These are phyloP conservation scores for Decorospora gaudefroyi DNA, from an alignment of 2,329 filamentous ascomycete genomes.

Conservation along the genomic window DNA sequence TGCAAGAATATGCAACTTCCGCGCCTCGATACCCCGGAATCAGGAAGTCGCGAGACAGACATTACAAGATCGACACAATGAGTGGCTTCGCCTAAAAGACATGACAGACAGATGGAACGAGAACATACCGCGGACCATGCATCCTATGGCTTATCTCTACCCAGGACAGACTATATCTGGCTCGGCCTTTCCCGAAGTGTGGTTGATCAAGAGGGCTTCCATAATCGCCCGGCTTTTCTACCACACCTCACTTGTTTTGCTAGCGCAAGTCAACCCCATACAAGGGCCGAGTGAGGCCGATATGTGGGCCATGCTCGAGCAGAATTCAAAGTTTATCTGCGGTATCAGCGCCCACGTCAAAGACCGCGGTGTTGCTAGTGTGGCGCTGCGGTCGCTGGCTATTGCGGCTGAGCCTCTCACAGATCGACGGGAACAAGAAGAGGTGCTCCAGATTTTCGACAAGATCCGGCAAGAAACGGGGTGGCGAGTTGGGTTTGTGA, in stretches of 20 bases:
- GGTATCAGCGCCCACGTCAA: constrained; percentile 86
- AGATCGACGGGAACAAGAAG: constrained; percentile 72
- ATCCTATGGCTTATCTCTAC: constrained; percentile 77
- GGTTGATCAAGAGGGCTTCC: constrained; percentile 81
- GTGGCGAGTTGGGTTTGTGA: constrained; percentile 75
- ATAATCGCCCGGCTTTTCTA: constrained; percentile 85
- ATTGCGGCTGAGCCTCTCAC: constrained; percentile 76
- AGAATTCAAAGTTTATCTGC: constrained; percentile 82
- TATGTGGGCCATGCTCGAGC: constrained; percentile 70
- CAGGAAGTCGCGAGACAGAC: constrained; percentile 64
- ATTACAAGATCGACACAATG: constrained; percentile 66
- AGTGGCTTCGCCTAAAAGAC: constrained; percentile 81
- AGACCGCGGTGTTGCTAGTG: constrained; percentile 75
- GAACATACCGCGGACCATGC: constrained; percentile 81
- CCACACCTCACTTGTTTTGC: constrained; percentile 80
- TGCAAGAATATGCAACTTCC: constrained; percentile 84
- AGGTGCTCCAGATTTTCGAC: constrained; percentile 76
- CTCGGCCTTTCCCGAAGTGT: constrained; percentile 84
- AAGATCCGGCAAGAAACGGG: constrained; percentile 76
- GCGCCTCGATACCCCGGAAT: constrained; percentile 67
- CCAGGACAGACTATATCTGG: constrained; percentile 68
- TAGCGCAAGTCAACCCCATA: constrained; percentile 78
- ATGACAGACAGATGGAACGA: constrained; percentile 83
- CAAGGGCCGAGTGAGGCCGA: constrained; percentile 64
- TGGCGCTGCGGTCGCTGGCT: constrained; percentile 77